Evolutionary conservation across 2,329 filamentous ascomycete genomes (phyloP).

Genomic region (Graphilbum fragrans): DNA sequence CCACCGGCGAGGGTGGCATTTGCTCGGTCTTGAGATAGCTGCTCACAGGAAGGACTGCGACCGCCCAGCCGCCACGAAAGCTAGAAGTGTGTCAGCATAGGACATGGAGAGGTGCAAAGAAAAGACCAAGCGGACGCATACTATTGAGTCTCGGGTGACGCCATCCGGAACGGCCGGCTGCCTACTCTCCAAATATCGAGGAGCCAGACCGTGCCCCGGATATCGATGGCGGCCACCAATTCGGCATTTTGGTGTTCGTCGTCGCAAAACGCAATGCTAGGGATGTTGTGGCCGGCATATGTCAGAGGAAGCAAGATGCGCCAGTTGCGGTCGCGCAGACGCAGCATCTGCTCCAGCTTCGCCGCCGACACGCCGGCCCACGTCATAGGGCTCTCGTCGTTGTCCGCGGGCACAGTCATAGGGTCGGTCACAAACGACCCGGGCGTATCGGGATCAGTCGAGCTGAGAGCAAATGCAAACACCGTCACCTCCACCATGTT

Average conservation of each 20-base stretch:
- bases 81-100: neutral
- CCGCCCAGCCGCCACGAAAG: neutral
- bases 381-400: slow-evolving; percentile 12
- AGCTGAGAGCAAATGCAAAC: slow-evolving; percentile 23
- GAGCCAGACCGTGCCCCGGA: slow-evolving; percentile 34
- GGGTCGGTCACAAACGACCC: slow-evolving; percentile 7
- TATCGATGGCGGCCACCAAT: slow-evolving; percentile 38
- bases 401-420: neutral
- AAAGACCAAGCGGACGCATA: neutral
- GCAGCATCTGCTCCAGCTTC: slow-evolving; percentile 21
- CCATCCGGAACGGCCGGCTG: slow-evolving; percentile 14
- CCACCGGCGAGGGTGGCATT: neutral
- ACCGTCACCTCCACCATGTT: slow-evolving; percentile 51
- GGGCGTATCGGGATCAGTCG: slow-evolving; percentile 9
- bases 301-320: slow-evolving; percentile 33
- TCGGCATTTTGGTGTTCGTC: slow-evolving; percentile 33
- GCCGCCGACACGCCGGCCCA: slow-evolving; percentile 8
- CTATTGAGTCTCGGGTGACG: neutral
- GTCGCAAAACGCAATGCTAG: slow-evolving; percentile 38
- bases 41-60: neutral
- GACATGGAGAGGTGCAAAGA: neutral
- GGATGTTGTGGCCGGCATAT: slow-evolving; percentile 31
- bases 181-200: slow-evolving; percentile 38
- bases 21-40: neutral
- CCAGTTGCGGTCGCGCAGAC: slow-evolving; percentile 33